Percentiles rank a stretch among this genome's conserved stretches.
These are phyloP conservation scores for Lepiota brunneoincarnata DNA, from an alignment of 768 basidiomycete genomes.

Conservation along the genomic window DNA sequence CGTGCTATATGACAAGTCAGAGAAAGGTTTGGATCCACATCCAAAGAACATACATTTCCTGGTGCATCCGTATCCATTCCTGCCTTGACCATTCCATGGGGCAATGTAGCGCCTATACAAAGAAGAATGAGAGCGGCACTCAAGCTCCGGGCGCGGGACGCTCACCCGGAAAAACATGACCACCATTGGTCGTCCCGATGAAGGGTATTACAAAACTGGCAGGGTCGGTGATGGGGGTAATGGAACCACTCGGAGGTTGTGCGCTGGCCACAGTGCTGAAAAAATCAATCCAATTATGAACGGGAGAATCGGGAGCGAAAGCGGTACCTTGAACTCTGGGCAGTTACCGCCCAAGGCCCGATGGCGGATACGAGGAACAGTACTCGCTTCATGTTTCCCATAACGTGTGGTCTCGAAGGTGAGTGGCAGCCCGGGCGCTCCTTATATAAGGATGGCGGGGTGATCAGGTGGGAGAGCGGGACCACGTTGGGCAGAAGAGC, in stretches of 20 bases:
- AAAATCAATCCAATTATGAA: neutral
- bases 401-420: neutral
- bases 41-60: slow-evolving; percentile 38
- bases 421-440: neutral
- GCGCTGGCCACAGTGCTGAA: neutral
- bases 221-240: slow-evolving; percentile 33
- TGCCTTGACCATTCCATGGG: slow-evolving; percentile 69
- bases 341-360: neutral
- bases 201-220: slow-evolving; percentile 52
- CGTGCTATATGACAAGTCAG: slow-evolving; percentile 31
- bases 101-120: slow-evolving; percentile 52
- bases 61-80: slow-evolving; percentile 69
- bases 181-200: slow-evolving; percentile 63
- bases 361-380: neutral
- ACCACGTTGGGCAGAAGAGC: neutral
- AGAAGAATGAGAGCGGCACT: neutral
- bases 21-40: neutral
- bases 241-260: slow-evolving; percentile 8
- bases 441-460: neutral
- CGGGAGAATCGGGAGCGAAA: neutral
- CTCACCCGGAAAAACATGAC: slow-evolving; percentile 64
- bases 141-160: neutral
- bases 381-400: neutral
- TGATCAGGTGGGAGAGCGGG: slow-evolving; percentile 7
- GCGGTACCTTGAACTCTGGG: slow-evolving; percentile 9